Evolutionary conservation across 2,329 filamentous ascomycete genomes (phyloP).

Genomic region (Ascochyta lentis): DNA sequence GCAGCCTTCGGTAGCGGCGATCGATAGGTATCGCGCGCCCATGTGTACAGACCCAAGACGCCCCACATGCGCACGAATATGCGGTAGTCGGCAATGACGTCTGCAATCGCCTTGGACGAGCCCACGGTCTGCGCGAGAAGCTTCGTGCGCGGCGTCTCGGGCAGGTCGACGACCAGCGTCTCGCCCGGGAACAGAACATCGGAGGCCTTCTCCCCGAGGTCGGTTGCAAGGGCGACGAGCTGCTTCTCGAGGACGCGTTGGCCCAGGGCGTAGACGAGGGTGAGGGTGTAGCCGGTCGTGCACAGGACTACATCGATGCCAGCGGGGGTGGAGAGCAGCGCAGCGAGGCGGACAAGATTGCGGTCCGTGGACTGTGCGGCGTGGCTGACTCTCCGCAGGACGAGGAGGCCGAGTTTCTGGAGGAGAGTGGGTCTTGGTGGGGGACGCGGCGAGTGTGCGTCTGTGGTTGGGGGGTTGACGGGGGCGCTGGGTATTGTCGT

Average conservation of each 20-base stretch:
- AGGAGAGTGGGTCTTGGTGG: conserved; percentile 14
- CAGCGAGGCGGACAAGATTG: conserved; percentile 42
- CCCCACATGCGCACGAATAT: conserved; percentile 80
- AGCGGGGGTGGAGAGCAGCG: conserved; percentile 49
- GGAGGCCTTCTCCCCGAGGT: conserved; percentile 48
- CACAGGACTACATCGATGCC: conserved; percentile 52
- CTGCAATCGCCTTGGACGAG: conserved; percentile 60
- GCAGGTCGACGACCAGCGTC: conserved; percentile 48
- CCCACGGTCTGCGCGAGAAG: conserved; percentile 43
- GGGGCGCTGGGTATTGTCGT: conserved; percentile 32
- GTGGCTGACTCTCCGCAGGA: conserved; percentile 28
- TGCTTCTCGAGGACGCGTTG: conserved; percentile 45
- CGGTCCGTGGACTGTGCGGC: conserved; percentile 38
- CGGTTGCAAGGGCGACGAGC: conserved; percentile 46
- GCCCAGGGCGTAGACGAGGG: conserved; percentile 50
- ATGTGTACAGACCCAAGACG: conserved; percentile 74
- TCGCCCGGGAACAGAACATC: conserved; percentile 52
- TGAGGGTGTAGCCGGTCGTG: conserved; percentile 54
- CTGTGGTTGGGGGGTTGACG: conserved; percentile 11
- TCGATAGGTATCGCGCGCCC: conserved; percentile 57
- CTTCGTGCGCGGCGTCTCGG: conserved; percentile 40
- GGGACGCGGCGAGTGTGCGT: conserved; percentile 16
- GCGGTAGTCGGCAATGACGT: conserved; percentile 72
- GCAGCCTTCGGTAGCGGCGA: conserved; percentile 33
- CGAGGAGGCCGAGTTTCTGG: conserved; percentile 23